Evolutionary conservation across 2,329 filamentous ascomycete species (phyloP), one percentile per base, ranked within the genome.

Genomic region (Monascus ruber): DNA sequence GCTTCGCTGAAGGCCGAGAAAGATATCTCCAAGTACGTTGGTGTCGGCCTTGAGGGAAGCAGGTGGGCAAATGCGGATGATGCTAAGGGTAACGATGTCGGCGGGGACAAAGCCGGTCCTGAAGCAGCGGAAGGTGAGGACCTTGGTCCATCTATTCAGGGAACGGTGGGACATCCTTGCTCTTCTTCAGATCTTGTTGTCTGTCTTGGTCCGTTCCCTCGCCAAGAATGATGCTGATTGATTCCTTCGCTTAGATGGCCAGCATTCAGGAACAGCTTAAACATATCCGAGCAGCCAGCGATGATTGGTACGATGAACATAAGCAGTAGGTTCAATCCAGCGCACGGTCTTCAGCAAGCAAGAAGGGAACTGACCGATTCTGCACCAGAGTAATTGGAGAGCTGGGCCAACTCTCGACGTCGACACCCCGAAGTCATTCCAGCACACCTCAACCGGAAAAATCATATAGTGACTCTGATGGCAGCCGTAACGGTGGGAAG

Each of bases 251-350:
- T 44, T 54, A 69, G 61, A 63, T 70, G 60, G 66, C 66, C 41
- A 68, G 66, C 56, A 67, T 66, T 45, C 55, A 62, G 60, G 56
- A 69, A 50, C 58, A 69, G 56, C 56, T 68, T 62, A 62, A 64
- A 43, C 59, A 68, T 49, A 60, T 69, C 51, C 56, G 65, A 47
- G 58, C 58, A 34, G 53, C 66, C 34, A 67, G 61, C 47, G 64
- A 66, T 41, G 65, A 63, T 43, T 65, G 64, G 57, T 57, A 64
- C 31, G 61, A 63, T 41, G 65, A 68, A 39, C 59, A 68, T 45
- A 50, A 50, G 43, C 63, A 60, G 64, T 67, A 40, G 47, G 59
- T 49, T 7, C 17, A 32, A 34, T 33, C 39, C 24, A 41, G 35
- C 27, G 28, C 37, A 34, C 33, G 11, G n/a, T 25, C 36, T 25